A percentile compares a stretch with the other conserved stretches of the same genome.
phyloP scores from a whole-genome alignment of 352 stramenopile genomes.

The Chrysophaeum taylorii region DNA sequence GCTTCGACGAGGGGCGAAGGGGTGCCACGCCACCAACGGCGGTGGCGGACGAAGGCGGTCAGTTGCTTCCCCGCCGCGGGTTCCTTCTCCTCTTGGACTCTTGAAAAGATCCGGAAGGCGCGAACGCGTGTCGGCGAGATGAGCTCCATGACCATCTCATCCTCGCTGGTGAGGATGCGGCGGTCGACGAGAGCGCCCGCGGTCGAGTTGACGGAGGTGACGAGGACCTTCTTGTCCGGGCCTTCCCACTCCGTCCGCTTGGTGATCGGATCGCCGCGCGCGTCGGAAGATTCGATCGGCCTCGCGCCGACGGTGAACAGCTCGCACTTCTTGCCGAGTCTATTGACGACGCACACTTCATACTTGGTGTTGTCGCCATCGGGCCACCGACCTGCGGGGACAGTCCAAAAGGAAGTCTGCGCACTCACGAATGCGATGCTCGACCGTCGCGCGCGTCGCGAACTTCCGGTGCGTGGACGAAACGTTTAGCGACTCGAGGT shows the following conservation, averaged over 20 bases:
- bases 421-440: too few relatives aligned
- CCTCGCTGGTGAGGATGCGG: not conserved
- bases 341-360: not conserved
- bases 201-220: not conserved
- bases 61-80: too few relatives aligned
- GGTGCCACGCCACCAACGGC: too few relatives aligned
- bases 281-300: not conserved
- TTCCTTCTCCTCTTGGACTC: too few relatives aligned
- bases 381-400: too few relatives aligned
- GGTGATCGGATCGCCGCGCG: not conserved
- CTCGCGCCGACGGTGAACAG: not conserved
- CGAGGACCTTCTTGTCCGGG: not conserved
- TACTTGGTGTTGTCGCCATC: too few relatives aligned
- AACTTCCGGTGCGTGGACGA: not conserved
- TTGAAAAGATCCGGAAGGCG: not conserved
- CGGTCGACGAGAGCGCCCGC: not conserved
- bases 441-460: too few relatives aligned
- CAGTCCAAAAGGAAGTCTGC: too few relatives aligned
- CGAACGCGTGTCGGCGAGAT: not conserved
- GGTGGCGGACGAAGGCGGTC: too few relatives aligned
- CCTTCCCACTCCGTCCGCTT: not conserved
- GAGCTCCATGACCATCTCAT: slow-evolving; percentile 3
- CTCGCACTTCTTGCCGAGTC: slow-evolving; percentile 1
- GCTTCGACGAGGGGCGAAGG: too few relatives aligned
- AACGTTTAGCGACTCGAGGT: slow-evolving; percentile 5